phyloP scores from a whole-genome alignment of 805 yeast genomes.

The Clavispora fructus region DNA sequence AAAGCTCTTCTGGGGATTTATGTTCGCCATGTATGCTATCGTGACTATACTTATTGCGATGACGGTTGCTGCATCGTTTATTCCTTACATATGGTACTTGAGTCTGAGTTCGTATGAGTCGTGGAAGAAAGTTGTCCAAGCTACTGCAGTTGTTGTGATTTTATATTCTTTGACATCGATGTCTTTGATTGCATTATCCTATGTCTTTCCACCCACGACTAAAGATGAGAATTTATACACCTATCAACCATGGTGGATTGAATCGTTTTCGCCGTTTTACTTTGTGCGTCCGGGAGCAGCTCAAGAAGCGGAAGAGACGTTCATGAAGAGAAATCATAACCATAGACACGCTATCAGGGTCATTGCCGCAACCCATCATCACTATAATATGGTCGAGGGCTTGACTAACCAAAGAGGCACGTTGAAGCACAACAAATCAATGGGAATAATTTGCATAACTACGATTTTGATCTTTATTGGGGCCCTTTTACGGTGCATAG shows the following conservation, averaged over 20 bases:
- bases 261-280: constrained; percentile 53
- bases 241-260: constrained; percentile 79
- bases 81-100: constrained; percentile 15
- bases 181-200: constrained; percentile 46
- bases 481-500: constrained; percentile 46
- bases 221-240: constrained; percentile 47
- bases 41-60: constrained; percentile 13
- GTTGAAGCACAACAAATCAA: constrained; percentile 48
- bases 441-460: constrained; percentile 40
- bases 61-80: constrained; percentile 13
- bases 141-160: constrained; percentile 26
- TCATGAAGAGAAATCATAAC: constrained; percentile 43
- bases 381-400: constrained; percentile 33
- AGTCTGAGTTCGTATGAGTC: constrained; percentile 9
- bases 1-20: constrained; percentile 15
- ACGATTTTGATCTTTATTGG: constrained; percentile 47
- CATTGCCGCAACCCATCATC: constrained; percentile 53
- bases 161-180: constrained; percentile 52
- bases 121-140: constrained; percentile 25
- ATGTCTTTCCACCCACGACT: constrained; percentile 48
- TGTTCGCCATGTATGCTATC: constrained; percentile 14
- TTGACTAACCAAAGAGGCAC: constrained; percentile 35
- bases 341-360: constrained; percentile 50
- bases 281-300: constrained; percentile 53
- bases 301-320: constrained; percentile 42